phyloP scores from a whole-genome alignment of 495 filamentous ascomycete species.

The Aspergillus nidulans region DNA sequence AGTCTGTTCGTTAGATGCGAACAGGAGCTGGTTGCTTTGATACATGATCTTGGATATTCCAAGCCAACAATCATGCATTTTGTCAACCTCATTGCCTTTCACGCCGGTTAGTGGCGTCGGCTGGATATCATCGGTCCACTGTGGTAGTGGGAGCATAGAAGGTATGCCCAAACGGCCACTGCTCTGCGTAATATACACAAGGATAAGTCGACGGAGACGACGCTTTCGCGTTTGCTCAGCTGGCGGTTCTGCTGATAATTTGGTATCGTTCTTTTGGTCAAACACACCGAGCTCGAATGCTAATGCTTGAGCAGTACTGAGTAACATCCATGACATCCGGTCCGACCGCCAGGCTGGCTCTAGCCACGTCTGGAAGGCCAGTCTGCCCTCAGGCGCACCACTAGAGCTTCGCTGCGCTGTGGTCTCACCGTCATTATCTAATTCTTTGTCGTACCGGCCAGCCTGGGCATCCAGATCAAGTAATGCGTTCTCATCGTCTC shows the following conservation, averaged over 20 bases:
- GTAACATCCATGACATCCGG: constrained; percentile 97
- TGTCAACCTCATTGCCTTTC: constrained; percentile 36
- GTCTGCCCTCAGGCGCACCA: constrained; percentile 51
- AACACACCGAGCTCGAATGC: constrained; percentile 95
- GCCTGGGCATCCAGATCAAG: constrained; percentile 47
- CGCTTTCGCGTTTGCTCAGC: constrained; percentile 69
- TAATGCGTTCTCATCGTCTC: constrained; percentile 67
- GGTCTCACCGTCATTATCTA: constrained; percentile 35
- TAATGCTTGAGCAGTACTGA: constrained; percentile 83
- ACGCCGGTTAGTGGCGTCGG: constrained; percentile 23
- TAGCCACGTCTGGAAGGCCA: constrained; percentile 85
- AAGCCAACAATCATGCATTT: constrained; percentile 86
- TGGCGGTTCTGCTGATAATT: constrained; percentile 47
- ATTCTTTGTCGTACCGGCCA: constrained; percentile 29
- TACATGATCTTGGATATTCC: constrained; percentile 88
- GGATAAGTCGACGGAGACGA: constrained; percentile 76
- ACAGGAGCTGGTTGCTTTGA: constrained; percentile 75
- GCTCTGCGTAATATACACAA: constrained; percentile 87
- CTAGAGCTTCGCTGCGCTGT: constrained; percentile 28
- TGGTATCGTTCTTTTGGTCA: constrained; percentile 64
- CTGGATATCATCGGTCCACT: constrained; percentile 50
- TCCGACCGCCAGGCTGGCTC: constrained; percentile 96
- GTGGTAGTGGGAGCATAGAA: constrained; percentile 73
- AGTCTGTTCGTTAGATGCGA: constrained; percentile 77
- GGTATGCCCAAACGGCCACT: constrained; percentile 90